Percentiles rank a stretch among this genome's conserved stretches.
phyloP scores from a whole-genome alignment of 768 basidiomycete genomes.

The Collybia sp. region DNA sequence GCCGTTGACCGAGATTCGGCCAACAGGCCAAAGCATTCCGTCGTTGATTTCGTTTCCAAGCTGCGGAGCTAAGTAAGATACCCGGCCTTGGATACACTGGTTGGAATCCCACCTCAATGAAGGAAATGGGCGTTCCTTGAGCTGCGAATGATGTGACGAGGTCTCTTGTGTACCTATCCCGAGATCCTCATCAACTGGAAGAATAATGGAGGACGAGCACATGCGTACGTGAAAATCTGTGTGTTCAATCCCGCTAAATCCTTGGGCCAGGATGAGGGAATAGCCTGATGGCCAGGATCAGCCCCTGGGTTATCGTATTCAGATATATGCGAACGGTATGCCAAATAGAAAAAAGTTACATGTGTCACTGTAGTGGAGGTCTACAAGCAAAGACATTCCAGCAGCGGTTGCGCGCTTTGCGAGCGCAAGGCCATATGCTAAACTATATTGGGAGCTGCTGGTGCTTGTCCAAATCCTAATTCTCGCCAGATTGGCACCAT shows the following conservation, averaged over 20 bases:
- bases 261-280: constrained; percentile 53
- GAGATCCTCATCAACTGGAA: not conserved
- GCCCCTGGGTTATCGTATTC: constrained; percentile 38
- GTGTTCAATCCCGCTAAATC: constrained; percentile 48
- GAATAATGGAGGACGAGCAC: not conserved
- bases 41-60: constrained; percentile 67
- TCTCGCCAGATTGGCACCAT: constrained; percentile 54
- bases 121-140: constrained; percentile 50
- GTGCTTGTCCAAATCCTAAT: constrained; percentile 62
- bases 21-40: constrained; percentile 59
- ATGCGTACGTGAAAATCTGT: constrained; percentile 45
- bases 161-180: constrained; percentile 42
- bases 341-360: constrained; percentile 27
- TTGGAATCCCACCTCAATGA: constrained; percentile 36
- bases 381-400: constrained; percentile 50
- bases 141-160: constrained; percentile 46
- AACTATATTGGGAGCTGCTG: constrained; percentile 41
- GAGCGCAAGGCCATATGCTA: constrained; percentile 45
- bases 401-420: constrained; percentile 53
- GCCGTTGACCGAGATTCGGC: constrained; percentile 46
- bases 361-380: constrained; percentile 64
- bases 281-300: constrained; percentile 58
- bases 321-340: not conserved
- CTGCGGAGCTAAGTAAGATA: constrained; percentile 16
- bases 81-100: not conserved